phyloP scores from a whole-genome alignment of 2,329 filamentous ascomycete species.

The Penicillium sp. region DNA sequence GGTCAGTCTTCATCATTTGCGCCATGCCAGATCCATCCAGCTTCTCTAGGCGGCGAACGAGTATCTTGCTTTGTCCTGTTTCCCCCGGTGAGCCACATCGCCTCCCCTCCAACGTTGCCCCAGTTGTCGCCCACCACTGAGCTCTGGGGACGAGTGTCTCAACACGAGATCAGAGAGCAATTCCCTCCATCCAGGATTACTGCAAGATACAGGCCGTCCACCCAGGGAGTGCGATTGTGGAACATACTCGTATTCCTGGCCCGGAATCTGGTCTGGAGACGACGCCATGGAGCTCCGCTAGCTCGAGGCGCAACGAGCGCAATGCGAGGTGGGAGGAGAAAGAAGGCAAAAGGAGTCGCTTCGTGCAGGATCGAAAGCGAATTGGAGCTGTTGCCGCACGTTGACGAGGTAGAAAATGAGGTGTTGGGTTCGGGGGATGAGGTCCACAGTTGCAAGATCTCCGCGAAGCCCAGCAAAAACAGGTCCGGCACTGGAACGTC shows the following conservation, averaged over 20 bases:
- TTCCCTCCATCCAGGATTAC: not conserved
- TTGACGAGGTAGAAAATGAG: not conserved
- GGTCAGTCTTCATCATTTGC: slow-evolving; percentile 17
- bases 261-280: slow-evolving; percentile 35
- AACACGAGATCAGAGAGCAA: not conserved
- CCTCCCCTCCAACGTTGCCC: not conserved
- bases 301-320: slow-evolving; percentile 33
- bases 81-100: not conserved
- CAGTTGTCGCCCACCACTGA: not conserved
- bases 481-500: not conserved
- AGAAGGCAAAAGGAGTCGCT: not conserved
- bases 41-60: not conserved
- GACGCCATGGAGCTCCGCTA: slow-evolving; percentile 37
- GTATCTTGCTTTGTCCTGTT: not conserved
- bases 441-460: slow-evolving; percentile 8
- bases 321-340: slow-evolving; percentile 13
- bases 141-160: not conserved
- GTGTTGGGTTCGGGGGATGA: slow-evolving; percentile 3
- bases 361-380: not conserved
- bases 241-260: slow-evolving; percentile 44
- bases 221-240: not conserved
- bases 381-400: not conserved
- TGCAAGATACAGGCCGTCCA: slow-evolving; percentile 7
- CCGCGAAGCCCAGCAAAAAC: slow-evolving; percentile 11
- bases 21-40: not conserved